A percentile compares a stretch with the other conserved stretches of the same genome.
These are phyloP conservation scores for Quercus lobata DNA, from an alignment of 331 rosid species.

Conservation along the genomic window DNA sequence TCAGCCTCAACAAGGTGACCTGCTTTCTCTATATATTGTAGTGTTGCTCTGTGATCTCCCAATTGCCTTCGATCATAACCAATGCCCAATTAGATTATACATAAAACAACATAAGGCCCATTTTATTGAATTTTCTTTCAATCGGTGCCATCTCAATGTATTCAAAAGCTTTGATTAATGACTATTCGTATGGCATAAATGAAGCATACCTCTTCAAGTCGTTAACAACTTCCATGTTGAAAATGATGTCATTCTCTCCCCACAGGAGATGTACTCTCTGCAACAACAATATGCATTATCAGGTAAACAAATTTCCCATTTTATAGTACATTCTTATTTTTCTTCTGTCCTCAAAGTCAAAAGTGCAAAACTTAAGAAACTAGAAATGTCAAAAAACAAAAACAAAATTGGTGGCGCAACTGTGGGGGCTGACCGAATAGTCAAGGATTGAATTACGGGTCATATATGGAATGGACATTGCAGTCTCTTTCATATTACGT, in stretches of 20 bases:
- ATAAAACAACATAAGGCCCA: neutral
- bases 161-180: neutral
- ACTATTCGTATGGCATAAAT: neutral
- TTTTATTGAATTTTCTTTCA: neutral
- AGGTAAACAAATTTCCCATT: no score
- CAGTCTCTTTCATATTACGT: no score
- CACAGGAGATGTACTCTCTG: conserved; percentile 23
- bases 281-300: neutral
- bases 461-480: no score
- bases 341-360: neutral
- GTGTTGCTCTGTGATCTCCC: conserved; percentile 4
- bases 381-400: no score
- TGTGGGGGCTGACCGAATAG: no score
- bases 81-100: neutral
- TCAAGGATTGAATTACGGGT: no score
- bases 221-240: conserved; percentile 15
- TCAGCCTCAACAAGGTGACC: conserved; percentile 26
- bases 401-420: no score
- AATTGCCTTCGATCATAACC: conserved; percentile 5
- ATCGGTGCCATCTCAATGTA: neutral
- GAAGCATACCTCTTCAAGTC: conserved; percentile 9
- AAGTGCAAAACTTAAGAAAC: neutral
- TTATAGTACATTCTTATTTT: neutral
- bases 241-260: conserved; percentile 28
- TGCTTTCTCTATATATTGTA: conserved; percentile 18